Evolutionary conservation across 805 yeast species (phyloP).

Genomic region (Danielozyma ontarioensis): DNA sequence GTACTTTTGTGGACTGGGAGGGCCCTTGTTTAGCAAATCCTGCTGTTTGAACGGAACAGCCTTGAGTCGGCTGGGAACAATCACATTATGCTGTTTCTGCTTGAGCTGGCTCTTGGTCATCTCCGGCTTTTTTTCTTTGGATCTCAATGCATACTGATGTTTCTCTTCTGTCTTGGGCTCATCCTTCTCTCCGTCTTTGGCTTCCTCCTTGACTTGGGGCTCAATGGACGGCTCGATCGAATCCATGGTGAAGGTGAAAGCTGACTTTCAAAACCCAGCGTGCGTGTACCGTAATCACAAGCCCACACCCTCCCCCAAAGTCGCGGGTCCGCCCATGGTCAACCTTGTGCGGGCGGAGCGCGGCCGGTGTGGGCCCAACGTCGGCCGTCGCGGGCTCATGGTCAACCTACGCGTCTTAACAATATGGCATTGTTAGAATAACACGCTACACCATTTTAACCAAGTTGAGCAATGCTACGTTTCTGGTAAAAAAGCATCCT

Average conservation of each 20-base stretch:
- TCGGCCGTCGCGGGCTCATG: not conserved
- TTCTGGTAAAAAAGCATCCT: no score
- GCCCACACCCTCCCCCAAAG: not conserved
- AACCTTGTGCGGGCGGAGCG: not conserved
- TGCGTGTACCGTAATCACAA: not conserved
- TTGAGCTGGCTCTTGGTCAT: constrained; percentile 15
- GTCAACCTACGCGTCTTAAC: not conserved
- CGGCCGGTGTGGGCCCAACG: constrained; percentile 1
- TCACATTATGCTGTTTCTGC: constrained; percentile 24
- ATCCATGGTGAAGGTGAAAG: not conserved
- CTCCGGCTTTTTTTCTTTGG: constrained; percentile 17
- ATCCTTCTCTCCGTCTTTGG: not conserved
- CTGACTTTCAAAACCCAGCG: not conserved
- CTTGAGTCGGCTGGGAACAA: constrained; percentile 31
- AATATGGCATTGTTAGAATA: no score
- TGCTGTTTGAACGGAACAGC: constrained; percentile 25
- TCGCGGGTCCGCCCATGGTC: no score
- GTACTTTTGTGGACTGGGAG: constrained; percentile 8
- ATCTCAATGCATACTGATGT: constrained; percentile 21
- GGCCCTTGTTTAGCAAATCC: constrained; percentile 10
- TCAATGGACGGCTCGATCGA: constrained; percentile 11
- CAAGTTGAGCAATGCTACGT: no score
- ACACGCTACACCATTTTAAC: no score
- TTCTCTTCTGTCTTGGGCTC: constrained; percentile 4
- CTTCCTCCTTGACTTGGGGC: constrained; percentile 12